A percentile compares a stretch with the other conserved stretches of the same genome.
Conservation (phyloP, 805 yeast genomes). For the Ogataea naganishii region DNA sequence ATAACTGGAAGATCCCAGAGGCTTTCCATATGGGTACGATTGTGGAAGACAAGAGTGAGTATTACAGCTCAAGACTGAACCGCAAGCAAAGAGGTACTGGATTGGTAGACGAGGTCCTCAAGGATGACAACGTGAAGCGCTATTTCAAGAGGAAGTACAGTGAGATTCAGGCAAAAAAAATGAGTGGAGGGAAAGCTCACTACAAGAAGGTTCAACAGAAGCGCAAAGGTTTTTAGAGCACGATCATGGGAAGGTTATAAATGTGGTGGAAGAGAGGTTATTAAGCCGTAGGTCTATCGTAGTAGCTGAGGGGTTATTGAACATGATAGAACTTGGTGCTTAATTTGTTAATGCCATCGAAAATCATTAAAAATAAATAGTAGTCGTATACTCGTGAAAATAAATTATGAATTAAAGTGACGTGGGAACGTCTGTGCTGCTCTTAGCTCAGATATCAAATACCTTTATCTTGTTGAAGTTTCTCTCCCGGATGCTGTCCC, state of each 20-base stretch:
- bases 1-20: slow-evolving; percentile 68
- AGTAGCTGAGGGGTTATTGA: neutral
- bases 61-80: slow-evolving; percentile 55
- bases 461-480: slow-evolving; percentile 37
- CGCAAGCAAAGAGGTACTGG: slow-evolving; percentile 69
- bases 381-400: neutral
- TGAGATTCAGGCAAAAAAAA: slow-evolving; percentile 62
- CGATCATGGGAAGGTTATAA: neutral
- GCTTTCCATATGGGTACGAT: slow-evolving; percentile 86
- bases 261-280: neutral
- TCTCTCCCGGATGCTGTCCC: slow-evolving; percentile 44
- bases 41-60: slow-evolving; percentile 75
- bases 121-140: slow-evolving; percentile 56
- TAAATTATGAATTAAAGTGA: no score
- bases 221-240: slow-evolving; percentile 39
- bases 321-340: neutral
- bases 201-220: slow-evolving; percentile 54
- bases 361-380: neutral
- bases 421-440: no score
- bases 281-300: neutral
- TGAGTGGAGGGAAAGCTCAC: slow-evolving; percentile 58
- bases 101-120: slow-evolving; percentile 73
- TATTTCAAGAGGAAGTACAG: slow-evolving; percentile 80
- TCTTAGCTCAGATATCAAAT: slow-evolving; percentile 9
- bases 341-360: neutral